Conservation (phyloP, 805 yeast genomes). For the Myxozyma geophila region DNA sequence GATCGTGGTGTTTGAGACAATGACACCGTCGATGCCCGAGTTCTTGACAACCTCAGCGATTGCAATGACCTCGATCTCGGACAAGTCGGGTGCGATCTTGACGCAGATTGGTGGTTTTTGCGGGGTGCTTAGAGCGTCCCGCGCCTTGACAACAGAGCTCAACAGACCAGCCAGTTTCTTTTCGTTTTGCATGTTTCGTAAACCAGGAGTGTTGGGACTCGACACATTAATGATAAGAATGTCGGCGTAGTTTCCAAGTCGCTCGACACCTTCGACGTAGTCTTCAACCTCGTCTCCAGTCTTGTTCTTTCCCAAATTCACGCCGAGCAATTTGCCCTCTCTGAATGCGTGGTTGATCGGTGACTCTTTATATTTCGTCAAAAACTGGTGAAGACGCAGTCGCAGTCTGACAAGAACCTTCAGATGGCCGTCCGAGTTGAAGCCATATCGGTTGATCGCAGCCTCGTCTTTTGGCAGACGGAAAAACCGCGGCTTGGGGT, state of each 20-base stretch:
- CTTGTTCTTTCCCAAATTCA: slow-evolving; percentile 92
- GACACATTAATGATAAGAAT: slow-evolving; percentile 89
- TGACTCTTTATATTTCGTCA: slow-evolving; percentile 23
- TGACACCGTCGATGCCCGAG: slow-evolving; percentile 86
- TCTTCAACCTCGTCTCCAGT: slow-evolving; percentile 88
- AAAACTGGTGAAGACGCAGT: slow-evolving; percentile 54
- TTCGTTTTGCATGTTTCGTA: slow-evolving; percentile 83
- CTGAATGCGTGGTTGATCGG: slow-evolving; percentile 54
- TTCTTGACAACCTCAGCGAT: slow-evolving; percentile 79
- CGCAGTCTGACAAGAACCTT: slow-evolving; percentile 70
- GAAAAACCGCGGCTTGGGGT: slow-evolving; percentile 91
- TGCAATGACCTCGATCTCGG: slow-evolving; percentile 76
- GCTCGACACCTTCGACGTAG: slow-evolving; percentile 80
- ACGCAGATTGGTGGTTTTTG: slow-evolving; percentile 79
- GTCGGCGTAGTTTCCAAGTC: slow-evolving; percentile 84
- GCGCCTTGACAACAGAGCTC: slow-evolving; percentile 62
- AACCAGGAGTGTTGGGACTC: slow-evolving; percentile 95
- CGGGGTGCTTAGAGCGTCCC: slow-evolving; percentile 55
- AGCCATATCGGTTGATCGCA: slow-evolving; percentile 92
- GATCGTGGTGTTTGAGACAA: slow-evolving; percentile 89
- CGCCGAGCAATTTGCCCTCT: slow-evolving; percentile 68
- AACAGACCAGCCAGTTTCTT: slow-evolving; percentile 70
- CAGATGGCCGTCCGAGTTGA: slow-evolving; percentile 88
- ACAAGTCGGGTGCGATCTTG: slow-evolving; percentile 91
- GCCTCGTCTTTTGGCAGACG: slow-evolving; percentile 84